Base-by-base conservation (phyloP, 2,329 filamentous ascomycete species). In the Malbranchea zuffiana region DNA sequence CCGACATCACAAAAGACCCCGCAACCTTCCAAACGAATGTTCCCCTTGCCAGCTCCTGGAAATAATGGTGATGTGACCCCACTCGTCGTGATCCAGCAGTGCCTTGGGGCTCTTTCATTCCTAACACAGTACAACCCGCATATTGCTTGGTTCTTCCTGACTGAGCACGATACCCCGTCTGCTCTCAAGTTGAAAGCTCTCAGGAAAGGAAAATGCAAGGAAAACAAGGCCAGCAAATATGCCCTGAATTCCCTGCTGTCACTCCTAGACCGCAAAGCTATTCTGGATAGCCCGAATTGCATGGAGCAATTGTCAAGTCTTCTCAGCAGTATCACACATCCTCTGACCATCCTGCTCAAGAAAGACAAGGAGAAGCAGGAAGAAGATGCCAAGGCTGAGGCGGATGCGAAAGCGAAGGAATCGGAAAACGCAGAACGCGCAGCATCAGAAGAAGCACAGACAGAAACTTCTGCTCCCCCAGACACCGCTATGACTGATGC, bases 271-370 rank as follows among this genome's bases (percentile, higher is more conserved):
- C 82, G 90, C n/a, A 83, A 86, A 46, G 69, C 96, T 43, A 87
- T 98, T 46, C 93, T 94, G 64, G 90, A 98, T 61, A 98, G 86
- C 61, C 87, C 88, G n/a, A 72, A 79, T 5, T 88, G 94, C 39
- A 96, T 98, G 87, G 88, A 94, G 50, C 80, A 86, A 44, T 71
- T 98, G 17, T 90, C 90, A 2, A 78, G 80, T 45, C 67, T 98
- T 19, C 71, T 98, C 17, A 88, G 85, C 56, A 80, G 82, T 46
- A 85, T 96, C 39, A 98, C 90, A 0, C 71, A 81, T 39, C 90
- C 90, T 7, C 69, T 98, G 17, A 82, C 83, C 44, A 75, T 80
- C 20, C 67, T 93, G 16, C 77, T 93, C 47, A 82, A 83, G 41
- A 84, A 85, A 43, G 82, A 87, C 45, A 87, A 82, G 53, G 83